Evolutionary conservation across 257 asterid species (phyloP).

Genomic region (Solanum ossicruentum): DNA sequence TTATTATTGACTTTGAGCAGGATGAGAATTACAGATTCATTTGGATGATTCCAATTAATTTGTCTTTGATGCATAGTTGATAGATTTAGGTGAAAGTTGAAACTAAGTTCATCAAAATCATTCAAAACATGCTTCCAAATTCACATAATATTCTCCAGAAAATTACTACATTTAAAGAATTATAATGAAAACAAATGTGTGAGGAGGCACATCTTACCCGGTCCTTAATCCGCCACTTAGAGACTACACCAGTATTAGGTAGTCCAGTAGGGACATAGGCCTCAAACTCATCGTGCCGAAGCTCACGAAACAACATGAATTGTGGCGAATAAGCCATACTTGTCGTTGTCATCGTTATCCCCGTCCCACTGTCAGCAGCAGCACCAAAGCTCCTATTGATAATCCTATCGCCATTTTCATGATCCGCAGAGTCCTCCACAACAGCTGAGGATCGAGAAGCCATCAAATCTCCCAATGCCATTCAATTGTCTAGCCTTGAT

Average conservation of each 20-base stretch:
- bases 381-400: constrained; percentile 29
- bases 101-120: neutral
- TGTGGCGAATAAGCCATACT: constrained; percentile 83
- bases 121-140: neutral
- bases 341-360: constrained; percentile 33
- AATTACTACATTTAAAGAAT: neutral
- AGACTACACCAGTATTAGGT: constrained; percentile 69
- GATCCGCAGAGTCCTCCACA: constrained; percentile 47
- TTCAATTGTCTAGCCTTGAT: constrained; percentile 45
- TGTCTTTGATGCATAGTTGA: neutral
- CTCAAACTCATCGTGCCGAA: constrained; percentile 87
- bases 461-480: constrained; percentile 99
- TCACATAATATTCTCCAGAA: neutral
- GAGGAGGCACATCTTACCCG: constrained; percentile 36
- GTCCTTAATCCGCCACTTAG: constrained; percentile 83
- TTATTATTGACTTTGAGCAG: neutral
- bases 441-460: constrained; percentile 57
- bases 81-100: neutral
- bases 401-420: constrained; percentile 14
- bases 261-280: constrained; percentile 63
- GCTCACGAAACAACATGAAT: constrained; percentile 71
- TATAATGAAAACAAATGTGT: neutral
- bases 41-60: neutral
- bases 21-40: neutral
- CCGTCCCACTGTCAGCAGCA: neutral